These are phyloP conservation scores for Pseudogymnoascus sp. DNA, from an alignment of 2,329 filamentous ascomycete genomes.

Conservation along the genomic window DNA sequence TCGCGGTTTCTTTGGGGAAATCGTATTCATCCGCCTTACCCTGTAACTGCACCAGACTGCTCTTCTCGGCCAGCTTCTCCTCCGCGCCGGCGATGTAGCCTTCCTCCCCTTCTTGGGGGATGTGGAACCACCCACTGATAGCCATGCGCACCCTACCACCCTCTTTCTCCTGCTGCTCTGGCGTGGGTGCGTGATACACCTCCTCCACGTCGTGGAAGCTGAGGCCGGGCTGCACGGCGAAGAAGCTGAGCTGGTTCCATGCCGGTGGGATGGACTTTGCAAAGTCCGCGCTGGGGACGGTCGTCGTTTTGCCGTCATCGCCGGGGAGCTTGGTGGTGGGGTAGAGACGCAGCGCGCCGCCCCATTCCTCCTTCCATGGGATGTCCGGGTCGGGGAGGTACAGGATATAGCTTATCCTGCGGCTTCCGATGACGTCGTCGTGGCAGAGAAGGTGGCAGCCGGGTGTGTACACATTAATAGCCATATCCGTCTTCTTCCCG, in stretches of 20 bases:
- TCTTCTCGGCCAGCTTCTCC: conserved; percentile 80
- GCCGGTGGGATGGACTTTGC: conserved; percentile 82
- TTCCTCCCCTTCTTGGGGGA: conserved; percentile 88
- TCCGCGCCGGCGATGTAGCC: conserved; percentile 84
- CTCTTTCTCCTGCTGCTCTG: conserved; percentile 56
- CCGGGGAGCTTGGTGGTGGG: conserved; percentile 59
- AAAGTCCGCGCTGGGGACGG: conserved; percentile 71
- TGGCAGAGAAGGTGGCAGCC: conserved; percentile 94
- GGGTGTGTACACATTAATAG: conserved; percentile 96
- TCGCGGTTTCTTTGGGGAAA: conserved; percentile 57
- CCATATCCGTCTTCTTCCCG: conserved; percentile 95
- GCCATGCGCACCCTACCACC: conserved; percentile 86
- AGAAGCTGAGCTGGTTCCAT: conserved; percentile 97
- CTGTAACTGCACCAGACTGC: conserved; percentile 85
- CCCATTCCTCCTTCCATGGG: conserved; percentile 87
- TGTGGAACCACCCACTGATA: conserved; percentile 98
- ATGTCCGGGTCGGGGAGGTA: conserved; percentile 90
- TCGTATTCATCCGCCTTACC: conserved; percentile 88
- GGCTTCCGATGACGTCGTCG: conserved; percentile 96
- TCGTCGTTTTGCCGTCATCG: conserved; percentile 65
- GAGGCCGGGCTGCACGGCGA: conserved; percentile 94
- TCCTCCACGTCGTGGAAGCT: conserved; percentile 99
- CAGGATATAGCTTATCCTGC: conserved; percentile 91
- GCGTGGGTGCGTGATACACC: conserved; percentile 66
- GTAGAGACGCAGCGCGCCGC: conserved; percentile 82